Evolutionary conservation across 768 basidiomycete genomes (phyloP), one percentile per base, ranked within the genome.

Genomic region (Boletus vermiculosoides): DNA sequence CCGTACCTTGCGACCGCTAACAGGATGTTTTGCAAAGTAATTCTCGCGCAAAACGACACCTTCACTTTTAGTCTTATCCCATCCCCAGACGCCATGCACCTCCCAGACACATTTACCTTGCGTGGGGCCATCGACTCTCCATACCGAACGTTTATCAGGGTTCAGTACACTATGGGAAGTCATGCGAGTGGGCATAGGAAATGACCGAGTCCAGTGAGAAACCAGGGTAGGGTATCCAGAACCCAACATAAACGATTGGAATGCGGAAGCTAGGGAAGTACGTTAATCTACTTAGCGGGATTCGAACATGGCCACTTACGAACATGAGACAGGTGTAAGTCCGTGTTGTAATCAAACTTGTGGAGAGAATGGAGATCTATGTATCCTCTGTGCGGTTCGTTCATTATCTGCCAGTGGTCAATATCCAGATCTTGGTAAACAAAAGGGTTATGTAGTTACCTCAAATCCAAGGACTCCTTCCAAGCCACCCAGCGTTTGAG

Each of bases 301-400:
- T 31, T 34, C 10, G 40, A 48, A 36, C 22, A 45, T 5, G 30
- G 15, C 8, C 44, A 83, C 88, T 78, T 69, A 87, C 91, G 88
- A 60, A 89, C 80, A 62, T 85, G 76, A 4, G 85, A 81, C 37
- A 98, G 79, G 64, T 97, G 95, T 15, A 99, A 83, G 66, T 98
- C 94, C 2, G 94, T 94, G 58, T 94, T 97, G 70, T 97, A 97
- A 72, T 98, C 88, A 74, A 92, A 98, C 11, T 78, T 76, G 62
- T 97, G 87, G 45, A 97, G 77, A 1, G 92, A 92, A 25, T 82
- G 79, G 6, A 97, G 76, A 52, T 88, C 83, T 57, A 96, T 86
- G 71, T 96, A 98, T 41, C 96, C 97, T 65, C 87, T 80, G 74
- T 99, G 94, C 0, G 94, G 94, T 72, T 97, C 94, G 62, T 98